Conservation (phyloP, 2,329 filamentous ascomycete genomes). For the Samsoniella hepiali region DNA sequence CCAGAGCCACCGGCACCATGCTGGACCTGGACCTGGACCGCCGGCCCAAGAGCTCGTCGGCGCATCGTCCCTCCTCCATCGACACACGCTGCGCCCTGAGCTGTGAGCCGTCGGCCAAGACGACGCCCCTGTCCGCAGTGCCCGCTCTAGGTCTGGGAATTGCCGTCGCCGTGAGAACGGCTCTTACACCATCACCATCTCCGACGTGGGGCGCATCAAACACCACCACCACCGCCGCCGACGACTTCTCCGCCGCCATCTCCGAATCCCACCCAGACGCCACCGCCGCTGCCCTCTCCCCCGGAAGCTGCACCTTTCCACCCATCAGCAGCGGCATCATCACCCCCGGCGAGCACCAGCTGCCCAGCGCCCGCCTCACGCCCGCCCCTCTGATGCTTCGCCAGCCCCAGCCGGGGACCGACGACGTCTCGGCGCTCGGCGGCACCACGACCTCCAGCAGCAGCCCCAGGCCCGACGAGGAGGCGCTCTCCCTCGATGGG, state of each 20-base stretch:
- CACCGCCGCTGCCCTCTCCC: background rate
- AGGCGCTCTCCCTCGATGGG: slow-evolving; percentile 55
- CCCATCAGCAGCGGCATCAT: slow-evolving; percentile 60
- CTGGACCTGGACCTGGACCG: slow-evolving; percentile 17
- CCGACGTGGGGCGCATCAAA: slow-evolving; percentile 12
- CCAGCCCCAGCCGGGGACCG: slow-evolving; percentile 3
- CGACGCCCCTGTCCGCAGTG: slow-evolving; percentile 25
- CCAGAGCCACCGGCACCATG: slow-evolving; percentile 13
- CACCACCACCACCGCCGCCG: slow-evolving; percentile 12
- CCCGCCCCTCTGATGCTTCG: slow-evolving; percentile 13
- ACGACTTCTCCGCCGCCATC: slow-evolving; percentile 1
- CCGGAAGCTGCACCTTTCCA: background rate
- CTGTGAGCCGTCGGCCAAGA: slow-evolving; percentile 22
- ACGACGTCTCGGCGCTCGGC: slow-evolving; percentile 53
- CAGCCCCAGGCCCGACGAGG: slow-evolving; percentile 41
- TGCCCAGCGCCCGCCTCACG: background rate
- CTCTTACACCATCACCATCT: slow-evolving; percentile 13
- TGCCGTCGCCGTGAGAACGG: background rate
- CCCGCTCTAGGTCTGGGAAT: slow-evolving; percentile 30
- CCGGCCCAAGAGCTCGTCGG: slow-evolving; percentile 21
- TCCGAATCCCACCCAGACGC: slow-evolving; percentile 4
- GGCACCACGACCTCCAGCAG: slow-evolving; percentile 59
- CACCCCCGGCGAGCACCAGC: slow-evolving; percentile 46
- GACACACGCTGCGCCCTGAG: slow-evolving; percentile 24
- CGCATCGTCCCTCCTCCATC: slow-evolving; percentile 21